Conservation (phyloP, 2,329 filamentous ascomycete genomes). For the Harringtonia lauricola region DNA sequence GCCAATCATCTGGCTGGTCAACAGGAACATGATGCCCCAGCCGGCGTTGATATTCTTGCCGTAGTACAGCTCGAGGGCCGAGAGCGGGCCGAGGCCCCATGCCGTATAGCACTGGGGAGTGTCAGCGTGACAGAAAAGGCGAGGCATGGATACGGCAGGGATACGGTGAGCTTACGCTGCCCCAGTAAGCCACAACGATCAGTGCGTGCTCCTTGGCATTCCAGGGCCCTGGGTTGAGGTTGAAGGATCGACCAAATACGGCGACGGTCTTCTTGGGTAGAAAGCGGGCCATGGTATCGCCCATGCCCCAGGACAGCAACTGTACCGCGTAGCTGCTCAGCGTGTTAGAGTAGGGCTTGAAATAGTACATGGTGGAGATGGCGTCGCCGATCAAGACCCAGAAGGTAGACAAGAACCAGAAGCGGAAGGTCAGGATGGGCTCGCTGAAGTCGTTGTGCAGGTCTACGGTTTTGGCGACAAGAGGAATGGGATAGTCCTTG, state of each 20-base stretch:
- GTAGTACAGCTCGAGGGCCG: conserved; percentile 19
- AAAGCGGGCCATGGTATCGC: conserved; percentile 15
- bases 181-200: conserved; percentile 21
- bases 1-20: conserved; percentile 20
- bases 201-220: conserved; percentile 22
- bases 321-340: conserved; percentile 20
- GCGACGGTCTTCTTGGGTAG: conserved; percentile 15
- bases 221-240: conserved; percentile 21
- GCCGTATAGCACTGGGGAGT: conserved; percentile 15
- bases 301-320: conserved; percentile 21
- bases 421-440: conserved; percentile 22
- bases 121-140: neutral
- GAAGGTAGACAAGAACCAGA: conserved; percentile 19
- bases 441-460: conserved; percentile 21
- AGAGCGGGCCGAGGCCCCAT: conserved; percentile 19
- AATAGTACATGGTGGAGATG: conserved; percentile 21
- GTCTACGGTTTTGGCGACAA: conserved; percentile 22
- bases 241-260: conserved; percentile 19
- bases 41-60: conserved; percentile 15
- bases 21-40: conserved; percentile 18
- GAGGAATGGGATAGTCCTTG: conserved; percentile 19
- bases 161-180: conserved; percentile 11
- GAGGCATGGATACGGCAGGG: neutral
- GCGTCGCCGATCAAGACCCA: conserved; percentile 19
- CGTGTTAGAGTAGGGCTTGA: conserved; percentile 18